Evolutionary conservation across 2,329 filamentous ascomycete genomes (phyloP).

Genomic region (Calonectria honghensis): DNA sequence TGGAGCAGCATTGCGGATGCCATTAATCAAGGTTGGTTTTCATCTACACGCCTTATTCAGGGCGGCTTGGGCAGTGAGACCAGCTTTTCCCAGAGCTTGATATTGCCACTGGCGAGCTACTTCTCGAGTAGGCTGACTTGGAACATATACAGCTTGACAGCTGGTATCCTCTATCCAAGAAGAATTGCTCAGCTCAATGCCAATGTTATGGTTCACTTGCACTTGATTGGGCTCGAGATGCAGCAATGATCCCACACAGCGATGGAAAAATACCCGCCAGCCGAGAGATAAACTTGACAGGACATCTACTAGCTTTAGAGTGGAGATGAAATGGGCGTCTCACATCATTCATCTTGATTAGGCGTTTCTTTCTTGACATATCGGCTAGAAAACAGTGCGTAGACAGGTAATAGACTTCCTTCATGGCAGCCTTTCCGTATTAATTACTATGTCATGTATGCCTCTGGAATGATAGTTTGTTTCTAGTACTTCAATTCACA

Average conservation of each 20-base stretch:
- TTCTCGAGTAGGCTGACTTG: constrained; percentile 67
- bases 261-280: too few species aligned
- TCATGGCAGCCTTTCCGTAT: neutral
- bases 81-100: constrained; percentile 64
- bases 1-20: constrained; percentile 72
- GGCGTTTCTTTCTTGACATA: neutral
- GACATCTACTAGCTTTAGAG: too few species aligned
- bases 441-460: constrained; percentile 12
- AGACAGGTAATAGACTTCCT: neutral
- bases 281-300: too few species aligned
- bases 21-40: constrained; percentile 69
- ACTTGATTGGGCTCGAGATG: too few species aligned
- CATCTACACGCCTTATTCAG: neutral
- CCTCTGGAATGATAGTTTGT: neutral
- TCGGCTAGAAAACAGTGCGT: neutral
- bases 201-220: neutral
- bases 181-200: neutral
- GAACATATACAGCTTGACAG: constrained; percentile 54
- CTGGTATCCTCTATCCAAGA: constrained; percentile 27
- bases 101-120: constrained; percentile 68
- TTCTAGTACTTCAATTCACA: constrained; percentile 4
- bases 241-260: too few species aligned
- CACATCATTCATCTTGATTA: too few species aligned
- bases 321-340: too few species aligned
- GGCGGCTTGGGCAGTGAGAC: neutral